phyloP scores from a whole-genome alignment of 1,284 basidiomycete genomes.

The Naganishia albida region DNA sequence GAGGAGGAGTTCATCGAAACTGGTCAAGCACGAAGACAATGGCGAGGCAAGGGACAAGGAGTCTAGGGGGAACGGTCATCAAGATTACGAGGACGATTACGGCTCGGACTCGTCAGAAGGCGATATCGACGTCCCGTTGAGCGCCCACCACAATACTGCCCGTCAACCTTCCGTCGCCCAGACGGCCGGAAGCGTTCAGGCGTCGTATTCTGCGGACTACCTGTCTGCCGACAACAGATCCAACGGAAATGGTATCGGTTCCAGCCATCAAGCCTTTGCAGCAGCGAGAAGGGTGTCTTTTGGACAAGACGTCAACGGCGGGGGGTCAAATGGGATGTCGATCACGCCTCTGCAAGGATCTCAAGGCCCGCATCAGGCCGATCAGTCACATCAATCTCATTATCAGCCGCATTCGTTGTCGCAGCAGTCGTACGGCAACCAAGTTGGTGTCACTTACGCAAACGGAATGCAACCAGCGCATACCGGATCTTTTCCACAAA shows the following conservation, averaged over 20 bases:
- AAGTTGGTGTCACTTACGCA: background rate
- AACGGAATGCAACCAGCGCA: slow-evolving; percentile 1
- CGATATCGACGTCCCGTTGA: slow-evolving; percentile 7
- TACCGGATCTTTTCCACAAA: background rate
- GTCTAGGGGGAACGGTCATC: slow-evolving; percentile 5
- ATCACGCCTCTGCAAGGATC: background rate
- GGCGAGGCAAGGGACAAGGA: slow-evolving; percentile 1
- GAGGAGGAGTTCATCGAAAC: slow-evolving; percentile 18
- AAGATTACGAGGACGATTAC: slow-evolving; percentile 18
- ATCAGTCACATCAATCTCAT: background rate
- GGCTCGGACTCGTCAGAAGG: slow-evolving; percentile 22
- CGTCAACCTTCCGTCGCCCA: background rate
- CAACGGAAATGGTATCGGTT: slow-evolving; percentile 6
- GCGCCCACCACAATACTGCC: background rate
- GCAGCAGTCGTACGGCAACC: slow-evolving; percentile 7
- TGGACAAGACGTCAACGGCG: background rate
- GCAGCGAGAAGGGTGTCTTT: slow-evolving; percentile 4
- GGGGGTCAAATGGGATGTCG: slow-evolving; percentile 6
- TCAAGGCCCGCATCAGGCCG: slow-evolving; percentile 5
- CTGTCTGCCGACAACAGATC: too few relatives aligned
- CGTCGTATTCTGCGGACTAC: background rate
- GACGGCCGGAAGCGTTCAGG: background rate
- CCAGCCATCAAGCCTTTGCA: background rate
- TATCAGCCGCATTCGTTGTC: background rate
- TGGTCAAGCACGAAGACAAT: slow-evolving; percentile 22